Evolutionary conservation across 768 basidiomycete genomes (phyloP), one percentile per base, ranked within the genome.

Genomic region (Cystobasidium onofrii): DNA sequence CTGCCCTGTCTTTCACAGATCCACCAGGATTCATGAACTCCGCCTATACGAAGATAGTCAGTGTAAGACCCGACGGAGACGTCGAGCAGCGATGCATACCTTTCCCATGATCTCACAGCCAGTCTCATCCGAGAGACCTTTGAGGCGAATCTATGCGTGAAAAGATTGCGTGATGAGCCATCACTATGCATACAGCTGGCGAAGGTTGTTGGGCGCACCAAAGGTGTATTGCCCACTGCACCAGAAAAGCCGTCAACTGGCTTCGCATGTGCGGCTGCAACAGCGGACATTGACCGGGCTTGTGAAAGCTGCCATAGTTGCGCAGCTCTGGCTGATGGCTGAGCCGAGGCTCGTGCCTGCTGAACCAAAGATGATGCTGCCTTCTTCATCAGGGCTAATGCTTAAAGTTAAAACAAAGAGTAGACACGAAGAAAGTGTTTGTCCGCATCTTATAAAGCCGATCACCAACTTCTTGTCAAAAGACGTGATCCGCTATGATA

Each of bases 11-110:
- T 82, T 99, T 99, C 77, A 99, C 91, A 75, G 91, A 93, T 46
- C 95, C 95, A 4, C 96, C 96, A 0, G 96, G 96, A 79, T 97
- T 97, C 83, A 96, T 93, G 80, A 96, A 94, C 82, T 99, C 96
- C 23, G 96, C 92, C 81, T 99, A 97, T 65, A 86, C 86, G 69
- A 87, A 87, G 18, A 92, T 93, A 0, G 88, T 91, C 80, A 86
- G 86, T 76, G 92, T 87, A 12, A 92, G 96, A 41, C 7, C 27
- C 31, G 10, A n/a, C 17, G 10, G 4, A 61, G 3, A 15, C 25
- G 9, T 23, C 7, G 23, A 20, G 4, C 3, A 15, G 31, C 23
- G 20, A 61, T 4, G 34, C 65, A 9, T 20, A 67, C 65, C 65
- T 67, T 67, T 67, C 65, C 64, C 43, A 33, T 31, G 71, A 76